Evolutionary conservation across 768 basidiomycete species (phyloP).

Genomic region (Mycena belliarum): DNA sequence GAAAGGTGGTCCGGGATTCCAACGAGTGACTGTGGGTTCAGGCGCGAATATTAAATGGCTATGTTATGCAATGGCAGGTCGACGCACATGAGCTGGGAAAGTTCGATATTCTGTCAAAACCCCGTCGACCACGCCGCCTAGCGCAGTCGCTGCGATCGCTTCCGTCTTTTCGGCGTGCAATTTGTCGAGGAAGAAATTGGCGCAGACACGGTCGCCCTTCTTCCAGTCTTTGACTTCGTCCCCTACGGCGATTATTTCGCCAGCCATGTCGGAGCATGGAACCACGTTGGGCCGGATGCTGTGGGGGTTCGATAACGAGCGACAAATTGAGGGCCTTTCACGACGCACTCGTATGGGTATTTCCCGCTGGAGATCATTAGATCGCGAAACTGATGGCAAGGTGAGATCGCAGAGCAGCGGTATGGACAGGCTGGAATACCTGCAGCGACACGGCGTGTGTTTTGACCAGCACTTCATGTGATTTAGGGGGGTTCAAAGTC

Average conservation of each 20-base stretch:
- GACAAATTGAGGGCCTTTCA: too few species aligned
- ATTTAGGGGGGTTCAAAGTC: too few species aligned
- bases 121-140: constrained; percentile 53
- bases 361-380: too few species aligned
- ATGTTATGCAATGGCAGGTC: not conserved
- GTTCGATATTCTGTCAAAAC: constrained; percentile 54
- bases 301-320: too few species aligned
- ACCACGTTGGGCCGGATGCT: too few species aligned
- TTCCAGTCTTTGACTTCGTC: constrained; percentile 48
- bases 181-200: constrained; percentile 54
- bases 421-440: too few species aligned
- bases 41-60: not conserved
- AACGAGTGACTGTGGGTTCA: not conserved
- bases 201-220: constrained; percentile 53
- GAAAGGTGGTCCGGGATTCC: not conserved
- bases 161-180: constrained; percentile 42
- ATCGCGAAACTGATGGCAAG: too few species aligned
- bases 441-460: too few species aligned
- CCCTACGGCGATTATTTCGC: constrained; percentile 52
- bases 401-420: too few species aligned
- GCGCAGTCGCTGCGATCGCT: constrained; percentile 23
- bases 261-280: constrained; percentile 63
- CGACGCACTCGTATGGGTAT: too few species aligned
- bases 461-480: too few species aligned
- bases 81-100: constrained; percentile 42